Evolutionary conservation across 148 eudicot species (phyloP).

Genomic region (Rhododendron molle): DNA sequence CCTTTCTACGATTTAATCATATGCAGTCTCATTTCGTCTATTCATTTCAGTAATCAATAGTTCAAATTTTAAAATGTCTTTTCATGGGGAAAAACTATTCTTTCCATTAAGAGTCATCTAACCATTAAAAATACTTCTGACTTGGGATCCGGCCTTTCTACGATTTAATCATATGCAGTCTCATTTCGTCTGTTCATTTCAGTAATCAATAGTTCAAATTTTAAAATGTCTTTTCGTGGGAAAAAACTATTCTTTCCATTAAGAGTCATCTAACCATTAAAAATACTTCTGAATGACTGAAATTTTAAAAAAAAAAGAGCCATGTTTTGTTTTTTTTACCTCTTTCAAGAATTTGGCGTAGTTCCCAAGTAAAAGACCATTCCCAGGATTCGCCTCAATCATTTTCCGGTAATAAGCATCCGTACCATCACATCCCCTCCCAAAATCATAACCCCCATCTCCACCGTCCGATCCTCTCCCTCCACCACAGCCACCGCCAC

Average conservation of each 20-base stretch:
- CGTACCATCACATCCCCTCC: constrained; percentile 1
- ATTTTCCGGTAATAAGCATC: constrained; percentile 49
- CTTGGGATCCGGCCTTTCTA: not conserved
- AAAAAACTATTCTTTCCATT: no score
- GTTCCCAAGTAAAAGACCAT: constrained; percentile 45
- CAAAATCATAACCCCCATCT: constrained; percentile 7
- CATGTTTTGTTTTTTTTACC: constrained; percentile 19
- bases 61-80: no score
- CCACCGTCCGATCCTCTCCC: constrained; percentile 16
- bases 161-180: not conserved
- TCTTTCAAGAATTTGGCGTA: constrained; percentile 58
- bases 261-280: no score
- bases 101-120: no score
- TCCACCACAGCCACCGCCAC: not conserved
- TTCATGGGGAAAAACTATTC: no score
- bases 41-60: no score
- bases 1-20: not conserved
- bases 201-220: no score
- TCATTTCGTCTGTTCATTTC: no score
- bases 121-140: no score
- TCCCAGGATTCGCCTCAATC: constrained; percentile 66
- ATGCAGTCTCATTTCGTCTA: not conserved
- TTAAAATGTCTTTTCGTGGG: no score
- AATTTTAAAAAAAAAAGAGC: no score
- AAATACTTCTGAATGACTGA: no score